Conservation (phyloP, 352 stramenopile genomes). For the Globisporangium takayamanum region DNA sequence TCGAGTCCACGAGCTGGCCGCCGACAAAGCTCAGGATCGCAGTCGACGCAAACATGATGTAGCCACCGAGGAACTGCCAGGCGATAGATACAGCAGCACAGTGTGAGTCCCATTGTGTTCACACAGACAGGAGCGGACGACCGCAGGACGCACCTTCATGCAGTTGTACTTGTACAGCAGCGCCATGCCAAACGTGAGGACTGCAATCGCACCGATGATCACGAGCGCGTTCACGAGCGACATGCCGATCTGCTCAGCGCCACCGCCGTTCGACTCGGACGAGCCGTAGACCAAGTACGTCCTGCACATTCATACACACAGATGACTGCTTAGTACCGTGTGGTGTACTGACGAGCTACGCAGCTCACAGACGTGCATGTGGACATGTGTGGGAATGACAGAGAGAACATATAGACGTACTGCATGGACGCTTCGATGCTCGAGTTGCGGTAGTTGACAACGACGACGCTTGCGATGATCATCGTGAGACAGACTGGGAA, state of each 20-base stretch:
- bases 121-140: too few relatives aligned
- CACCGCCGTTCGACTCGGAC: conserved; percentile 29
- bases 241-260: conserved; percentile 38
- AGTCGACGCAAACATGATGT: conserved; percentile 87
- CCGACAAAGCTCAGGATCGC: conserved; percentile 85
- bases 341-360: neutral
- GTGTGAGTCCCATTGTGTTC: too few relatives aligned
- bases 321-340: neutral
- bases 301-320: conserved; percentile 15
- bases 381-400: neutral
- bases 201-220: conserved; percentile 80
- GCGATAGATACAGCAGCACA: neutral
- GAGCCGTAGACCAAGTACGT: conserved; percentile 80
- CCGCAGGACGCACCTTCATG: conserved; percentile 36
- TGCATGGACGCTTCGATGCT: conserved; percentile 78
- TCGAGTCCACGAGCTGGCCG: conserved; percentile 75
- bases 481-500: conserved; percentile 81
- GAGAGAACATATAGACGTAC: conserved; percentile 14
- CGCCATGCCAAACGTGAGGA: conserved; percentile 87
- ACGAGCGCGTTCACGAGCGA: conserved; percentile 86
- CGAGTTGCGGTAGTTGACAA: conserved; percentile 79
- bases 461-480: conserved; percentile 69
- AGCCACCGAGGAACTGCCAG: conserved; percentile 62
- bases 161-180: conserved; percentile 89
- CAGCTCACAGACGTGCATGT: neutral